Evolutionary conservation across 208 protist genomes (phyloP).

Genomic region (Acanthamoeba divionensis): DNA sequence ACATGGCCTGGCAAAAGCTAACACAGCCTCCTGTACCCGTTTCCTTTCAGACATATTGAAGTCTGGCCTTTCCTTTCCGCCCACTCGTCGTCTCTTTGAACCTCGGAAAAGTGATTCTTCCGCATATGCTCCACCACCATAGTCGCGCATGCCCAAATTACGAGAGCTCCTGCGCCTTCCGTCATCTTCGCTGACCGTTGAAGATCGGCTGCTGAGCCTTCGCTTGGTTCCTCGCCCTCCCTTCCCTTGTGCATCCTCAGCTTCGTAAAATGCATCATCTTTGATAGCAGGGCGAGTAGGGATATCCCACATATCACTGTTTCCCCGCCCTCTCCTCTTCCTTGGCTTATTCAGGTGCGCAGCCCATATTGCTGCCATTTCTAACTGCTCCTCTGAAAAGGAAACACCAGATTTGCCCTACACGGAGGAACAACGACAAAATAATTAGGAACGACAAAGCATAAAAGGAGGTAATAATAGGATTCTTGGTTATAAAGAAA

Average conservation of each 20-base stretch:
- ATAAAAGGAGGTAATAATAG: too few species aligned
- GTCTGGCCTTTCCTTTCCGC: background rate
- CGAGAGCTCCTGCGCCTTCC: background rate
- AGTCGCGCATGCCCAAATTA: background rate
- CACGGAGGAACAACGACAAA: background rate
- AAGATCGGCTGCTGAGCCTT: background rate
- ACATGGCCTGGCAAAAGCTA: background rate
- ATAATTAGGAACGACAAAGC: too few species aligned
- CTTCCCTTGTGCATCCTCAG: background rate
- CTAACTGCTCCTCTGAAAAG: background rate
- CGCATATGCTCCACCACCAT: too few species aligned
- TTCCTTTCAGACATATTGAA: slow-evolving; percentile 29
- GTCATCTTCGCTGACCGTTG: background rate
- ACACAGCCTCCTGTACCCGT: background rate
- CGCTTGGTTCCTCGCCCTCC: background rate
- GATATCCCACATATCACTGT: background rate
- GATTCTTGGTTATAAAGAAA: too few species aligned
- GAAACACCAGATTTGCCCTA: background rate
- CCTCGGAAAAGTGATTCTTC: too few species aligned
- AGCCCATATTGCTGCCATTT: background rate
- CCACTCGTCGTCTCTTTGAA: too few species aligned
- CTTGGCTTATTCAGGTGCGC: background rate
- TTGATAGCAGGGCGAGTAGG: background rate
- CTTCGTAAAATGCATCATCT: background rate
- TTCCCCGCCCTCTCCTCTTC: background rate